A percentile compares a stretch with the other conserved stretches of the same genome.
Conservation (phyloP, 495 filamentous ascomycete genomes). For the Neurospora discreta region DNA sequence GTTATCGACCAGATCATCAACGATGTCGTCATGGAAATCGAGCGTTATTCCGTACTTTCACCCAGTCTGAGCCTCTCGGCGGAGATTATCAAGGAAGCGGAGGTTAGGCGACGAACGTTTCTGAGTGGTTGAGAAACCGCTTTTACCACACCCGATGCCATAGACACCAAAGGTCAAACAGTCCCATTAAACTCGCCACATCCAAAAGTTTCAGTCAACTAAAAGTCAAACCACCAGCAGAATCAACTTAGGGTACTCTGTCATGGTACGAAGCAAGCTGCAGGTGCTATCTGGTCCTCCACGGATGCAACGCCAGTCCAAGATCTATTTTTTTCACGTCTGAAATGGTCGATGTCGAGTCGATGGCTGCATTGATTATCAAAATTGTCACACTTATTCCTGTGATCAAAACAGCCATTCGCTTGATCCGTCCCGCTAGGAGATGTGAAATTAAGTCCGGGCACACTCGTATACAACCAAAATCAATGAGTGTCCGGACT, state of each 20-base stretch:
- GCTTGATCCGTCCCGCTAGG: not conserved
- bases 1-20: slow-evolving; percentile 64
- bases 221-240: not conserved
- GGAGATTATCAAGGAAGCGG: slow-evolving; percentile 70
- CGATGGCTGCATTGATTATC: not conserved
- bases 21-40: slow-evolving; percentile 60
- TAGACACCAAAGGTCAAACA: not conserved
- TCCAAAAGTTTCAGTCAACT: not conserved
- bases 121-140: slow-evolving; percentile 29
- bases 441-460: too few relatives aligned
- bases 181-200: not conserved
- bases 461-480: too few relatives aligned
- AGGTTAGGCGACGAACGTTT: slow-evolving; percentile 50
- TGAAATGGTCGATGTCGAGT: not conserved
- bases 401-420: not conserved
- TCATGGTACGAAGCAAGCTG: not conserved
- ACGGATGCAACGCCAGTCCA: not conserved
- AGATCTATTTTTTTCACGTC: not conserved
- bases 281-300: not conserved
- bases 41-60: slow-evolving; percentile 60
- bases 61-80: slow-evolving; percentile 61
- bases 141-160: not conserved
- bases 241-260: not conserved
- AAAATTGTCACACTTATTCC: not conserved
- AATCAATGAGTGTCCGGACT: too few relatives aligned